phyloP scores from a whole-genome alignment of 2,329 filamentous ascomycete species.

The Verticillium nubilum region DNA sequence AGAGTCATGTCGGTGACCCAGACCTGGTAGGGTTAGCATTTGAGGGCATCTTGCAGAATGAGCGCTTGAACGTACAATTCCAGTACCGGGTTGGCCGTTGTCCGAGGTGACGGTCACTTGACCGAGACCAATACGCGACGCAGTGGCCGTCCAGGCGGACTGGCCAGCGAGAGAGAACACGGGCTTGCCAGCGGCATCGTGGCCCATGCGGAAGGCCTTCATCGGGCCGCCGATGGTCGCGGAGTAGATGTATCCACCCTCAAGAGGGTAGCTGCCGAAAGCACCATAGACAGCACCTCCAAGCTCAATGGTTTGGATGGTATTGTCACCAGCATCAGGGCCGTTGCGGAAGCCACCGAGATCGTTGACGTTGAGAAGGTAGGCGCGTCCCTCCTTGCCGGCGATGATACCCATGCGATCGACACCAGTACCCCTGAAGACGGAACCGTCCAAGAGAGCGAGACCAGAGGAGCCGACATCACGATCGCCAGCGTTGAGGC shows the following conservation, averaged over 20 bases:
- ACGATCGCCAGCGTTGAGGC: conserved; percentile 29
- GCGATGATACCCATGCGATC: conserved; percentile 28
- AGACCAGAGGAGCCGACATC: conserved; percentile 31
- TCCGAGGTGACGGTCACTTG: conserved; percentile 28
- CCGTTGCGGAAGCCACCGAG: conserved; percentile 34
- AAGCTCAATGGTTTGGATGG: conserved; percentile 28
- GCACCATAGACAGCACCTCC: conserved; percentile 28
- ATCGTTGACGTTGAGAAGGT: conserved; percentile 33
- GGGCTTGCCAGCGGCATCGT: conserved; percentile 19
- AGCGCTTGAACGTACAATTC: conserved; percentile 15
- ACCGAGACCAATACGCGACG: conserved; percentile 19
- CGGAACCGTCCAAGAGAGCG: conserved; percentile 23
- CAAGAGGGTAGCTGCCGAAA: conserved; percentile 31
- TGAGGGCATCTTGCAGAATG: too few relatives aligned
- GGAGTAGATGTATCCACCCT: conserved; percentile 35
- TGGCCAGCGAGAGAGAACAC: conserved; percentile 23
- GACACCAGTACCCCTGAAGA: conserved; percentile 27
- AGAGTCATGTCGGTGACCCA: conserved; percentile 33
- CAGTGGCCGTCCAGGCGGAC: conserved; percentile 16
- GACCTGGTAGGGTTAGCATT: conserved; percentile 11
- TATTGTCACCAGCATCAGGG: conserved; percentile 24
- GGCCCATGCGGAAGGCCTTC: conserved; percentile 11
- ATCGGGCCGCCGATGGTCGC: conserved; percentile 18
- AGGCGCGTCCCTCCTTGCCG: conserved; percentile 33
- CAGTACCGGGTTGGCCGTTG: conserved; percentile 27